A percentile compares a stretch with the other conserved stretches of the same genome.
phyloP scores from a whole-genome alignment of 2,329 filamentous ascomycete genomes.

The Phoma sp. region DNA sequence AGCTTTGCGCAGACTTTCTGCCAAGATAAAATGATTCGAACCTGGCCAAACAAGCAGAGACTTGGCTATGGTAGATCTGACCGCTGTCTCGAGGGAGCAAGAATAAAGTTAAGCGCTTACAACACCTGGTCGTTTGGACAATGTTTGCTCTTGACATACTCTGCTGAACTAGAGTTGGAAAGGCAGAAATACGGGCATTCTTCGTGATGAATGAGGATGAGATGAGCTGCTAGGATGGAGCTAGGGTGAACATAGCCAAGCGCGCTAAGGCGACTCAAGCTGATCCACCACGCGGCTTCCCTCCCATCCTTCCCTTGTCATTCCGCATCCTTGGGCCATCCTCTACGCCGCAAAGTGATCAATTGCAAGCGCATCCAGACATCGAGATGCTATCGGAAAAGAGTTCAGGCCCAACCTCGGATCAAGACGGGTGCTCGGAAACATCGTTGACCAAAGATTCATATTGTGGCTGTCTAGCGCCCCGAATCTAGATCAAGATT shows the following conservation, averaged over 20 bases:
- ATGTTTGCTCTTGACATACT: too few species aligned
- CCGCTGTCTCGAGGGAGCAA: too few species aligned
- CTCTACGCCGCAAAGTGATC: not conserved
- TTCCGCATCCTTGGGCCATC: not conserved
- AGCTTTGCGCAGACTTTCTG: too few species aligned
- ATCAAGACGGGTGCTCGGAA: not conserved
- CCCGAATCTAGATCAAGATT: constrained; percentile 25
- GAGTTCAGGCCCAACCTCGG: constrained; percentile 2
- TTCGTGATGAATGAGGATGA: not conserved
- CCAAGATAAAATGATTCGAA: too few species aligned
- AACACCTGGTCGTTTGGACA: too few species aligned
- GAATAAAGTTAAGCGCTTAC: too few species aligned
- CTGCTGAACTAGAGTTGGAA: too few species aligned
- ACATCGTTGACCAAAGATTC: not conserved
- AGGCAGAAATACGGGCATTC: too few species aligned
- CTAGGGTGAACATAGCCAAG: not conserved
- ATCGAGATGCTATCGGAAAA: not conserved
- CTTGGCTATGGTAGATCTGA: too few species aligned
- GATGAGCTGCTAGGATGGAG: not conserved
- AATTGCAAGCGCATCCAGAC: not conserved
- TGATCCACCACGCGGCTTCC: not conserved
- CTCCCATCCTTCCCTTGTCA: not conserved
- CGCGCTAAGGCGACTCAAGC: constrained; percentile 4
- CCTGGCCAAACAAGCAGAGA: too few species aligned
- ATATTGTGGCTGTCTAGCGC: constrained; percentile 4